Base-by-base conservation (phyloP, 345 rosid species). In the Hibiscus tridactylites region DNA sequence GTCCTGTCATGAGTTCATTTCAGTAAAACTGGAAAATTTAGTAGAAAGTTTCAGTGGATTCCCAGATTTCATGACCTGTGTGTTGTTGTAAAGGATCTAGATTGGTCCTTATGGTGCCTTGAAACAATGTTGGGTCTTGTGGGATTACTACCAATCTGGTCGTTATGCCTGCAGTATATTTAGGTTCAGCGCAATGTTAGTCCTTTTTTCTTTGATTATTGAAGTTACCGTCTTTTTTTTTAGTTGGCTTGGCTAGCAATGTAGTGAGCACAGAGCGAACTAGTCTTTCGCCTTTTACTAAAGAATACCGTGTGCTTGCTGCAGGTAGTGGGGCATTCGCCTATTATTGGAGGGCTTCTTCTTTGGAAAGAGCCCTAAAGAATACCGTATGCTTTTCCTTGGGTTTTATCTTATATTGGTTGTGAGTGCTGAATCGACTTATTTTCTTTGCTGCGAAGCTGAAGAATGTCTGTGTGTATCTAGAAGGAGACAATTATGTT, bases 61-160 rank as follows among this genome's bases (percentile, higher is more conserved):
- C 88, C 87, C 90, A 91, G 71, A 93, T 86, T 78, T 93, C 88
- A 71, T 85, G 84, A 76, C 89, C 92, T 6, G 84, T 61, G 61
- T 91, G 96, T 70, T 90, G 81, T 71, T 80, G 67, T 66, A 88
- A 76, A 39, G 97, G 98, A 78, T 93, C 98, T 29, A 93, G 87
- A 78, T 91, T 89, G 29, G 75, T 82, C 78, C 95, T 85, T 39
- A 91, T 82, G 21, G 87, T 89, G 58, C 97, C 97, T 61, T 21
- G 24, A 21, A 21, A 21, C 24, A 21, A 21, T 21, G 24, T 21
- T 21, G 24, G 24, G 24, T 21, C 24, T 21, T 21, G 24, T 21
- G 24, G 24, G 24, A 21, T 0, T 21, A 21, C 24, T 21, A 21
- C 24, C 24, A 21, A 21, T 21, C 24, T 21, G 24, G 24, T 21